These are phyloP conservation scores for Phaeosphaeriaceae sp. DNA, from an alignment of 2,329 filamentous ascomycete genomes.

Conservation along the genomic window DNA sequence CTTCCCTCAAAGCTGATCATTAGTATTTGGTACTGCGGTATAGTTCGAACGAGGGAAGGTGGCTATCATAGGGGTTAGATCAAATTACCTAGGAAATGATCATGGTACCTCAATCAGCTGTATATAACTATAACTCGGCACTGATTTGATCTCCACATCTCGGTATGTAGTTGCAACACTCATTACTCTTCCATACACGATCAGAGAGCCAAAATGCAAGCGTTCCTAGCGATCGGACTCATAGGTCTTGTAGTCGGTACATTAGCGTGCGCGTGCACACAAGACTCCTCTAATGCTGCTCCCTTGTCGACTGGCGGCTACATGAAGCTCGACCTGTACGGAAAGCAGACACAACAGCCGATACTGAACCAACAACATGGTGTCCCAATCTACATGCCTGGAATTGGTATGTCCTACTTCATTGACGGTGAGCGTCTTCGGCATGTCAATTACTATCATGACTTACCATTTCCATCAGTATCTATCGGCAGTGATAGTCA, in stretches of 20 bases:
- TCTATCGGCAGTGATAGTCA: slow-evolving; percentile 7
- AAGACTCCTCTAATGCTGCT: background rate
- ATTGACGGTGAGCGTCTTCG: background rate
- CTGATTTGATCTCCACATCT: background rate
- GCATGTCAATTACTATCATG: background rate
- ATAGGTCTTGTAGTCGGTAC: background rate
- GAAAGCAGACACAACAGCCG: background rate
- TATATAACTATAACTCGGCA: background rate
- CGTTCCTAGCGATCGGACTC: background rate
- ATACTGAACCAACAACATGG: background rate
- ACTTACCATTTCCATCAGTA: slow-evolving; percentile 4
- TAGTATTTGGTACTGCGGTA: background rate
- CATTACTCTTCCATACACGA: background rate
- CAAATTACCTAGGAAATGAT: background rate
- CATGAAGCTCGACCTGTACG: background rate
- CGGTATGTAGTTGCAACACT: background rate
- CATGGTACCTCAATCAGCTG: background rate
- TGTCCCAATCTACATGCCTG: background rate
- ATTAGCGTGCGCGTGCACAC: background rate
- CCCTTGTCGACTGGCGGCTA: background rate
- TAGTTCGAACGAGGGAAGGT: too few relatives aligned
- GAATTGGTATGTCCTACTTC: background rate
- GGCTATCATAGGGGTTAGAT: too few relatives aligned
- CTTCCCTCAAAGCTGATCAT: background rate
- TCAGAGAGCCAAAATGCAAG: background rate